Percentiles rank a stretch among this genome's conserved stretches.
These are phyloP conservation scores for Stereocaulon alpinum DNA, from an alignment of 495 filamentous ascomycete genomes.

Conservation along the genomic window DNA sequence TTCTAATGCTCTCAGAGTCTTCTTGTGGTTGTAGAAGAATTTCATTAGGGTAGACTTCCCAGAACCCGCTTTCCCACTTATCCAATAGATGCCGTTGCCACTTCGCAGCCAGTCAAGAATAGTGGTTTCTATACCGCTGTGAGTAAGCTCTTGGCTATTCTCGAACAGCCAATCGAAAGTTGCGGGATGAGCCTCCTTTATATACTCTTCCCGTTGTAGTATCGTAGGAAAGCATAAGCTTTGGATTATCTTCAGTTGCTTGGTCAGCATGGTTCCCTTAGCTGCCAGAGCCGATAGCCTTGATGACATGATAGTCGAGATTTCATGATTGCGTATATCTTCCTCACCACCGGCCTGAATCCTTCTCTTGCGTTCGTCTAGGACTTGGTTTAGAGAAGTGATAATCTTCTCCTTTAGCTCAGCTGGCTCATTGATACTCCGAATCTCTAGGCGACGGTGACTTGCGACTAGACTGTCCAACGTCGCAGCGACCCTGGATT, in stretches of 20 bases:
- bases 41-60: too few species aligned
- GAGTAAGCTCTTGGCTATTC: not conserved
- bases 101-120: slow-evolving; percentile 24
- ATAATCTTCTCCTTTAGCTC: not conserved
- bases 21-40: slow-evolving; percentile 20
- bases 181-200: not conserved
- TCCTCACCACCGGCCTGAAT: not conserved
- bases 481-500: not conserved
- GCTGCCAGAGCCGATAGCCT: not conserved
- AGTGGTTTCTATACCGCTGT: not conserved
- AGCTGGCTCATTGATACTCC: not conserved
- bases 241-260: not conserved
- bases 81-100: slow-evolving; percentile 27
- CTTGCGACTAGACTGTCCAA: not conserved
- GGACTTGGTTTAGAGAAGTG: not conserved
- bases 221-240: not conserved
- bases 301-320: not conserved
- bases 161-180: not conserved
- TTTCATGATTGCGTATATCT: not conserved
- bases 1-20: slow-evolving; percentile 15
- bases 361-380: not conserved
- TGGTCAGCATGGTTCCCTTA: not conserved
- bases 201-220: not conserved
- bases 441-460: not conserved
- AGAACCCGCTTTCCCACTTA: too few species aligned